Percentiles rank a stretch among this genome's conserved stretches.
phyloP scores from a whole-genome alignment of 164 flowering plant species.

The Cinnamomum chago region DNA sequence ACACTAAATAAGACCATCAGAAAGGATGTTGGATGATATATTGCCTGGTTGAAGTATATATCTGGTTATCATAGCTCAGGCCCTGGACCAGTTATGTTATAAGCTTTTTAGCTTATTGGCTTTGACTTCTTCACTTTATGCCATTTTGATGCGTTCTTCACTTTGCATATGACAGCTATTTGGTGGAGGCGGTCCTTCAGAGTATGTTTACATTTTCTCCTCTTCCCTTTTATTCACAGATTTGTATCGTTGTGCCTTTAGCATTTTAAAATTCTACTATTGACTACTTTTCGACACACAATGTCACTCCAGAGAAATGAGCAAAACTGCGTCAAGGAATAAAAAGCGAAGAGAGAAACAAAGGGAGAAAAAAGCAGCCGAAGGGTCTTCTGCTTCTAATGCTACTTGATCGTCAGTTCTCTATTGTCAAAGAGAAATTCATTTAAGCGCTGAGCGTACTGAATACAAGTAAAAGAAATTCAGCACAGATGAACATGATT shows the following conservation, averaged over 20 bases:
- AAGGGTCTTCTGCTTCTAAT: constrained; percentile 30
- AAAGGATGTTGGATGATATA: too few species aligned
- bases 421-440: not conserved
- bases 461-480: not conserved
- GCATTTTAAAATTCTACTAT: not conserved
- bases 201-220: constrained; percentile 38
- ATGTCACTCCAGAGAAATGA: constrained; percentile 46
- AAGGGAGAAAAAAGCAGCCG: constrained; percentile 79
- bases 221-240: not conserved
- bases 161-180: constrained; percentile 49
- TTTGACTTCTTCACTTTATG: not conserved
- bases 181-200: constrained; percentile 56
- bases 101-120: too few species aligned
- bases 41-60: too few species aligned
- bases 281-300: not conserved
- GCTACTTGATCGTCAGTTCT: constrained; percentile 9
- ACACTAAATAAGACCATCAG: too few species aligned
- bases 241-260: not conserved
- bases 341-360: constrained; percentile 92
- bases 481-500: not conserved
- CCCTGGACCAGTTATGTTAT: too few species aligned
- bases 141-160: constrained; percentile 10
- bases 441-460: not conserved
- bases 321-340: constrained; percentile 86
- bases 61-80: too few species aligned